phyloP scores from a whole-genome alignment of 2,329 filamentous ascomycete genomes.

The Chrysoporthe austroafricana region DNA sequence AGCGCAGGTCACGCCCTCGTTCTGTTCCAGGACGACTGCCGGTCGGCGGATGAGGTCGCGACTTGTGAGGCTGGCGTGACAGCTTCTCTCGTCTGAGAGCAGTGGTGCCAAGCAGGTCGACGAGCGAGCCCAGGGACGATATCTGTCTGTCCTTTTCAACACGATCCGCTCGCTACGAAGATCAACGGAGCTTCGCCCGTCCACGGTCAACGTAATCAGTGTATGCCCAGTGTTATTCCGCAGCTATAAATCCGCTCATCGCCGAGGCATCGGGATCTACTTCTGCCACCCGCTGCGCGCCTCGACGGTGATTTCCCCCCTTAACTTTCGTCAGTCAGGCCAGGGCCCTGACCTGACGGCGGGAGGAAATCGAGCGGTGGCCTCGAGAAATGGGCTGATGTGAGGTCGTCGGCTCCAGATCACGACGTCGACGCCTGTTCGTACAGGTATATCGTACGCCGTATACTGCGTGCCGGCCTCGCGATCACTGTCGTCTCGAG shows the following conservation, averaged over 20 bases:
- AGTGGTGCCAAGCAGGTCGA: background rate
- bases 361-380: background rate
- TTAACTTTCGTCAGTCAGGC: background rate
- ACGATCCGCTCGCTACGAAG: background rate
- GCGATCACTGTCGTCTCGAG: background rate
- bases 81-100: background rate
- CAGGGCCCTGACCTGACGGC: background rate
- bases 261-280: constrained; percentile 22
- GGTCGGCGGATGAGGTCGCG: background rate
- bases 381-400: background rate
- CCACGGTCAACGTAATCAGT: constrained; percentile 1
- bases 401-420: background rate
- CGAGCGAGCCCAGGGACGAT: background rate
- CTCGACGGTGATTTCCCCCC: background rate
- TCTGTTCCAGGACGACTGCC: background rate
- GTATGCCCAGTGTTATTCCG: background rate
- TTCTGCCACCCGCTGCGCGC: constrained; percentile 17
- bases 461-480: background rate
- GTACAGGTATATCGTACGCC: no score
- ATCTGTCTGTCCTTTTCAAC: background rate
- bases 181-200: background rate
- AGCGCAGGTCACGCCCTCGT: background rate
- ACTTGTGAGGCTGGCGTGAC: background rate
- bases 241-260: constrained; percentile 18
- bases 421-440: background rate